Conservation (phyloP, 768 basidiomycete genomes). For the Lenzites betulinus region DNA sequence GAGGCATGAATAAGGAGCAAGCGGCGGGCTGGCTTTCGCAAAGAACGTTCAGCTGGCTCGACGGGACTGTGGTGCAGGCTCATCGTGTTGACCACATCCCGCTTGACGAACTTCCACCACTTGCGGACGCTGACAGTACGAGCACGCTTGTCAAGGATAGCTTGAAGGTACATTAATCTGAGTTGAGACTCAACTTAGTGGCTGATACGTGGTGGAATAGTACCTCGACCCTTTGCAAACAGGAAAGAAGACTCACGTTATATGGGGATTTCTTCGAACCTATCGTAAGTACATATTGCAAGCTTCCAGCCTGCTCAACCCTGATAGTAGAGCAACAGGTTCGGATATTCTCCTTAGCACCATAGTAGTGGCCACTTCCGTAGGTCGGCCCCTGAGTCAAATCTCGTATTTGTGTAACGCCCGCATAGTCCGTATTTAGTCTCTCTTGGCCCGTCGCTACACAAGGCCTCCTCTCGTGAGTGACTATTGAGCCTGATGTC, state of each 20-base stretch:
- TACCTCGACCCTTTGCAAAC: slow-evolving; percentile 40
- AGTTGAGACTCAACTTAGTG: slow-evolving; percentile 17
- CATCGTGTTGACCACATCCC: slow-evolving; percentile 44
- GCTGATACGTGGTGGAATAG: slow-evolving; percentile 27
- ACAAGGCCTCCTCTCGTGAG: slow-evolving; percentile 34
- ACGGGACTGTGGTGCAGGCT: slow-evolving; percentile 47
- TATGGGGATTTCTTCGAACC: slow-evolving; percentile 28
- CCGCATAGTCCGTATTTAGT: slow-evolving; percentile 20
- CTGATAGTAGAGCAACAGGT: background rate
- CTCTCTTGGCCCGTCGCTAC: slow-evolving; percentile 33
- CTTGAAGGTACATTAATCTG: slow-evolving; percentile 28
- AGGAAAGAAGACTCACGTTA: slow-evolving; percentile 29
- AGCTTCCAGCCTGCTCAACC: background rate
- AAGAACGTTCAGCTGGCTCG: slow-evolving; percentile 51
- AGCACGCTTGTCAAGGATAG: slow-evolving; percentile 33
- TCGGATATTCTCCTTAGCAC: slow-evolving; percentile 14
- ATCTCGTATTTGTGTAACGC: background rate
- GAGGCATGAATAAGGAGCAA: slow-evolving; percentile 26
- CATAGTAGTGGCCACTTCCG: background rate
- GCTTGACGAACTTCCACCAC: slow-evolving; percentile 43
- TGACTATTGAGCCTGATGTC: background rate
- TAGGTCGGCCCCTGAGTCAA: slow-evolving; percentile 4
- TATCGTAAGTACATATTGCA: slow-evolving; percentile 23
- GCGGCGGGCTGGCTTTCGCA: slow-evolving; percentile 30
- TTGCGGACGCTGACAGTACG: slow-evolving; percentile 46